A percentile compares a stretch with the other conserved stretches of the same genome.
phyloP scores from a whole-genome alignment of 371 early-diverging fungal species.

The Circinella umbellata region DNA sequence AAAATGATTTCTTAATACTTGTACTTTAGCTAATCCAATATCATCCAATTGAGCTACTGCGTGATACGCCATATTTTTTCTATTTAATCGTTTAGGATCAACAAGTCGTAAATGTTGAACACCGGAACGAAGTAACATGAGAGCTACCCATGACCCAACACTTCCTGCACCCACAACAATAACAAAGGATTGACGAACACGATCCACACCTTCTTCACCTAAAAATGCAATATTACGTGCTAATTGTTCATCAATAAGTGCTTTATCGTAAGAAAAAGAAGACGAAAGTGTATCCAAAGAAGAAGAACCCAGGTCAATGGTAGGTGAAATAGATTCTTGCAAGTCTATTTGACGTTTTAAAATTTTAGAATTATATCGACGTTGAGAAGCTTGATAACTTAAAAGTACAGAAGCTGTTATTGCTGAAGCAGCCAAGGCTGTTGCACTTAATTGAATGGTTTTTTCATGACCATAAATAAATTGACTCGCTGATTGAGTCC shows the following conservation, averaged over 20 bases:
- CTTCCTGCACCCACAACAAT: constrained; percentile 96
- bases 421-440: constrained; percentile 63
- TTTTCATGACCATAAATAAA: constrained; percentile 25
- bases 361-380: constrained; percentile 32
- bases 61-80: constrained; percentile 86
- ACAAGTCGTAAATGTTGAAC: constrained; percentile 85
- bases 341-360: constrained; percentile 33
- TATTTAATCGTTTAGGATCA: constrained; percentile 90
- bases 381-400: constrained; percentile 46
- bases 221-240: constrained; percentile 89
- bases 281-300: not conserved
- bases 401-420: constrained; percentile 60
- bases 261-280: constrained; percentile 52
- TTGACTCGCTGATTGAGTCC: not conserved
- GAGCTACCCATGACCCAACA: constrained; percentile 91
- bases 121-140: constrained; percentile 92
- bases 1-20: constrained; percentile 73
- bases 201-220: constrained; percentile 78
- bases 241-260: constrained; percentile 84
- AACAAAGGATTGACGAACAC: constrained; percentile 74
- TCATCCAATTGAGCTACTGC: constrained; percentile 86
- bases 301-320: not conserved
- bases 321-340: constrained; percentile 2
- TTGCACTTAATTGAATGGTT: constrained; percentile 33
- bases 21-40: constrained; percentile 87